These are phyloP conservation scores for Paradendryphiella salina DNA, from an alignment of 2,329 filamentous ascomycete species.

Conservation along the genomic window DNA sequence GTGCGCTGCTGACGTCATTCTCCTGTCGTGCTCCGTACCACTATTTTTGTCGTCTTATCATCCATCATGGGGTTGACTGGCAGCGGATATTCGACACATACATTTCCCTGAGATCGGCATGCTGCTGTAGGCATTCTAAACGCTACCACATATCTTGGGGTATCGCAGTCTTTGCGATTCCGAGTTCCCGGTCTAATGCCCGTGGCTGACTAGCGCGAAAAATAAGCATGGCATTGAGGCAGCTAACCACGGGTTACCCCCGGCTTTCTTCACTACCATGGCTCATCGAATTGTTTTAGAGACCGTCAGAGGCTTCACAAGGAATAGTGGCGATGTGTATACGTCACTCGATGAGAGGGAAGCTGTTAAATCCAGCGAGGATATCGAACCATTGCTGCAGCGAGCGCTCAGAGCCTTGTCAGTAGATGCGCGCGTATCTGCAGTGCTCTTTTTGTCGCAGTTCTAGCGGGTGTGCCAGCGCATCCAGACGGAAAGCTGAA, in stretches of 20 bases:
- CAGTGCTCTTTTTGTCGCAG: too few species aligned
- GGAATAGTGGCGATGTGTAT: background rate
- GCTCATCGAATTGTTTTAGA: slow-evolving; percentile 6
- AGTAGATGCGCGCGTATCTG: too few species aligned
- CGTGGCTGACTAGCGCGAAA: background rate
- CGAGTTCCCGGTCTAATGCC: background rate
- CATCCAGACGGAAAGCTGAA: too few species aligned
- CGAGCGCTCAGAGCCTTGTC: too few species aligned
- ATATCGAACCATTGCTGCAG: too few species aligned
- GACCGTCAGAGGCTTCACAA: background rate
- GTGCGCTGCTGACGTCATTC: slow-evolving; percentile 9
- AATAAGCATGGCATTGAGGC: background rate
- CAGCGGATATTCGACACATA: background rate
- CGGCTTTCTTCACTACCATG: background rate
- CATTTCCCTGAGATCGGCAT: background rate
- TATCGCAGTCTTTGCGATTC: background rate
- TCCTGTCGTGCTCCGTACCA: background rate
- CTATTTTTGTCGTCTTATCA: background rate
- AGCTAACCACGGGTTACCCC: background rate
- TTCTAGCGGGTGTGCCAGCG: too few species aligned
- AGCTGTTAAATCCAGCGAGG: too few species aligned
- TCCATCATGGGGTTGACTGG: background rate
- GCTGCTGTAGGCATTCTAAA: background rate
- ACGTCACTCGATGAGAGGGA: background rate
- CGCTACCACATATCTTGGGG: background rate